These are phyloP conservation scores for Lobosporangium transversale DNA, from an alignment of 192 early-diverging fungal species.

Conservation along the genomic window DNA sequence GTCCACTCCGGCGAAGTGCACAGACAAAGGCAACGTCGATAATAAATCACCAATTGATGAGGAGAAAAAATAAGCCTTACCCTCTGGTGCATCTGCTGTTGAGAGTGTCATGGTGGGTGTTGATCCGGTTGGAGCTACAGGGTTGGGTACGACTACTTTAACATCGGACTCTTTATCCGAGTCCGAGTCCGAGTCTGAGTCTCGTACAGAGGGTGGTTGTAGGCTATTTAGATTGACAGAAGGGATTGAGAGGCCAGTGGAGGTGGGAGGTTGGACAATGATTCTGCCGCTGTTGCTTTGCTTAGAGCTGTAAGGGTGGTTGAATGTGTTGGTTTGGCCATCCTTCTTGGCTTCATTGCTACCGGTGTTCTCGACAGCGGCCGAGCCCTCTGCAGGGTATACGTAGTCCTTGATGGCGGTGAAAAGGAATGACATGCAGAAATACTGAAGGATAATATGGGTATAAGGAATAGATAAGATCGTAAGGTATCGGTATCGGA, in stretches of 20 bases:
- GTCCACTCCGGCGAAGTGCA: not conserved
- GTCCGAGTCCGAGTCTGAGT: conserved; percentile 15
- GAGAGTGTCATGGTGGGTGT: conserved; percentile 39
- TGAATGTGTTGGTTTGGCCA: not conserved
- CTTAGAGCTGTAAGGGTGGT: conserved; percentile 26
- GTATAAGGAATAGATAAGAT: not conserved
- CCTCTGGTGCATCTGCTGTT: conserved; percentile 35
- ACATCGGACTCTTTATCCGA: conserved; percentile 29
- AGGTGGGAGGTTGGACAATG: conserved; percentile 17
- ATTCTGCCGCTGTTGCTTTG: conserved; percentile 18
- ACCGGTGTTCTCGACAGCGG: not conserved
- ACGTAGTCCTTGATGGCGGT: conserved; percentile 37
- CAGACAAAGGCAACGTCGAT: not conserved
- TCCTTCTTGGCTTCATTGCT: not conserved
- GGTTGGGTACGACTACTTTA: conserved; percentile 6
- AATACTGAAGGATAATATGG: not conserved
- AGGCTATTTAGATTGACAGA: conserved; percentile 16
- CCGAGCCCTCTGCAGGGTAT: conserved; percentile 8
- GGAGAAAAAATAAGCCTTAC: conserved; percentile 7
- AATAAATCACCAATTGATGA: not conserved
- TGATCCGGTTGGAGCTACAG: not conserved
- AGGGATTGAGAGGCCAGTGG: conserved; percentile 16
- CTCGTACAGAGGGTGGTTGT: conserved; percentile 12
- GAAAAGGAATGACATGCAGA: conserved; percentile 32
- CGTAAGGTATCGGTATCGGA: not conserved